These are phyloP conservation scores for Colletotrichum scovillei DNA, from an alignment of 2,329 filamentous ascomycete species.

Conservation along the genomic window DNA sequence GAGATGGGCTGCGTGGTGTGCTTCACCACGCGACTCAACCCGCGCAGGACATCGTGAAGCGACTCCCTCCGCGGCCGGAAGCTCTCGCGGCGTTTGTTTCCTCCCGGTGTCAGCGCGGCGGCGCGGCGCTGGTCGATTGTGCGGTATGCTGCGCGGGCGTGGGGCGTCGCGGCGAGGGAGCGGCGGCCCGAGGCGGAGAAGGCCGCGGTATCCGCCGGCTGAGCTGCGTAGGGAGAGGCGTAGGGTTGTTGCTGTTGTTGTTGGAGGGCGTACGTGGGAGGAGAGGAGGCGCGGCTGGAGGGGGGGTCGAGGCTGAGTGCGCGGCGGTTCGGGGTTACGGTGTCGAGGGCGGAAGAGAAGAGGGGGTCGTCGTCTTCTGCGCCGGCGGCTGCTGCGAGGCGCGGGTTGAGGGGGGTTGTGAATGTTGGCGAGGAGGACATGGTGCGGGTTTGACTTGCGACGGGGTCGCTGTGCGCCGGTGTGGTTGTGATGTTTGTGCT, in stretches of 20 bases:
- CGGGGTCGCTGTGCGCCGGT: neutral
- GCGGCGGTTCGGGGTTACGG: constrained; percentile 47
- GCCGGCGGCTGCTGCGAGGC: constrained; percentile 1
- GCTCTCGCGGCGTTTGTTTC: constrained; percentile 65
- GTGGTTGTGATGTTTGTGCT: neutral
- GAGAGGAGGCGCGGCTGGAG: constrained; percentile 17
- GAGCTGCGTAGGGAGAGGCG: no score
- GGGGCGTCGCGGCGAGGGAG: constrained; percentile 64
- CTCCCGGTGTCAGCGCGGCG: constrained; percentile 70
- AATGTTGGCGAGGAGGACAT: no score
- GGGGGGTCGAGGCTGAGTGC: constrained; percentile 22
- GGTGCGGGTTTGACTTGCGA: neutral
- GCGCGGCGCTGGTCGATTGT: constrained; percentile 69
- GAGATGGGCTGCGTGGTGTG: constrained; percentile 57
- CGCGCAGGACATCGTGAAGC: constrained; percentile 63
- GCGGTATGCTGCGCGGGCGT: constrained; percentile 69
- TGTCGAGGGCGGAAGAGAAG: constrained; percentile 54
- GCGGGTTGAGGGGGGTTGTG: constrained; percentile 18
- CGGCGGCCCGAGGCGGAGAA: constrained; percentile 58
- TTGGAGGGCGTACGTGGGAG: constrained; percentile 24
- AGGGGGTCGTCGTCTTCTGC: constrained; percentile 50
- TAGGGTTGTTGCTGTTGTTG: neutral
- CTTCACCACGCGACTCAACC: constrained; percentile 66
- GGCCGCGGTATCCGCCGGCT: constrained; percentile 45
- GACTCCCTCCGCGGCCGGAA: constrained; percentile 67